Evolutionary conservation across 176 grass and related monocot species (phyloP).

Genomic region (Paspalum notatum): DNA sequence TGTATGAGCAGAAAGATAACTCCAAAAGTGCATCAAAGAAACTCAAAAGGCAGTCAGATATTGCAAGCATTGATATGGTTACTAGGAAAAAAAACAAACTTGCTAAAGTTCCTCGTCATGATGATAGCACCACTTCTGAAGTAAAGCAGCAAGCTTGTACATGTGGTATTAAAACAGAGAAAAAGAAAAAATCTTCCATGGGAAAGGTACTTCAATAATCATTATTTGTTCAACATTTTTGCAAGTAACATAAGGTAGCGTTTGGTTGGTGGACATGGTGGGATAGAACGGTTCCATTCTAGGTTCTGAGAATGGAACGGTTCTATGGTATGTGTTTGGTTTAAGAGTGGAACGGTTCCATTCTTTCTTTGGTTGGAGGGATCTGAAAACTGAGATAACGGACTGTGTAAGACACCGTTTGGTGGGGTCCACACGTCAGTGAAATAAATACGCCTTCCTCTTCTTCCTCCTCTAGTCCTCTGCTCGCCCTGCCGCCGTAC

Average conservation of each 20-base stretch:
- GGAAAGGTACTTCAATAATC: constrained; percentile 61
- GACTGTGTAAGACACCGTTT: no score
- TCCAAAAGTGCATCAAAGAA: constrained; percentile 61
- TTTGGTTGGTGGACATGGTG: no score
- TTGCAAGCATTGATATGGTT: constrained; percentile 53
- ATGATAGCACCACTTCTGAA: constrained; percentile 70
- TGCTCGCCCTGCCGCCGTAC: no score
- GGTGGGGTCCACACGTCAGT: no score
- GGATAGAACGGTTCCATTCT: no score
- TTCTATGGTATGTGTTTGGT: no score
- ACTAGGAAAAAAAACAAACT: constrained; percentile 70
- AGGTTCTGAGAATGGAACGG: no score
- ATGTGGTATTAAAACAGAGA: constrained; percentile 61
- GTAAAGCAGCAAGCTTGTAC: constrained; percentile 67
- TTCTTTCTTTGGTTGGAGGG: no score
- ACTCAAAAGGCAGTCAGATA: constrained; percentile 68
- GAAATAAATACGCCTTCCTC: no score
- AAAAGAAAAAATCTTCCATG: constrained; percentile 70
- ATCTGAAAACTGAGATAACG: no score
- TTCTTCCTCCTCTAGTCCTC: no score
- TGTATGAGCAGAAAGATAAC: constrained; percentile 63
- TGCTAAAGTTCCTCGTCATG: constrained; percentile 57
- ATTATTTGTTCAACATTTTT: constrained; percentile 8
- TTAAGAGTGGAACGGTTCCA: no score
- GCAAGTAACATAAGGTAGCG: neutral